phyloP scores from a whole-genome alignment of 148 eudicot genomes.

The Persicaria tinctoria region DNA sequence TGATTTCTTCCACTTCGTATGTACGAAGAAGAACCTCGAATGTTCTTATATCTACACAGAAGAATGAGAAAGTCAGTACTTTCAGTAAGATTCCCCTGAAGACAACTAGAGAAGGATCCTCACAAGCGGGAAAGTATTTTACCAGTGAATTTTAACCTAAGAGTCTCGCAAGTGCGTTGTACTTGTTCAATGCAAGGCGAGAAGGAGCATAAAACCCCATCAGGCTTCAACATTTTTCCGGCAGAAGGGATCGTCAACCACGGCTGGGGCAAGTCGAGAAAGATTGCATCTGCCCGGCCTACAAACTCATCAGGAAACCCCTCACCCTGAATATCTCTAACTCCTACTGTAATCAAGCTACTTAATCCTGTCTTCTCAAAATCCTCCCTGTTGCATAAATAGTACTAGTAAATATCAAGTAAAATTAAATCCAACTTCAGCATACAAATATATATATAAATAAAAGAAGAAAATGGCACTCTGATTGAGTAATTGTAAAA shows the following conservation, averaged over 20 bases:
- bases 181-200: slow-evolving; percentile 99
- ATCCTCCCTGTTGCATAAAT: slow-evolving; percentile 48
- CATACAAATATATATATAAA: not conserved
- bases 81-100: not conserved
- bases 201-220: slow-evolving; percentile 84
- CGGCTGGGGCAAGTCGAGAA: slow-evolving; percentile 86
- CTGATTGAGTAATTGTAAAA: not conserved
- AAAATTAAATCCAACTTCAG: not conserved
- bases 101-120: not conserved
- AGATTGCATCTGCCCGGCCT: slow-evolving; percentile 69
- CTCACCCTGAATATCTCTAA: slow-evolving; percentile 88
- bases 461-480: not conserved
- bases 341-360: slow-evolving; percentile 76
- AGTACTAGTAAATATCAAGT: not conserved
- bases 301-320: slow-evolving; percentile 74
- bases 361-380: slow-evolving; percentile 76
- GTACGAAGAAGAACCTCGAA: slow-evolving; percentile 85
- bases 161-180: slow-evolving; percentile 71
- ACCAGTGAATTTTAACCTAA: slow-evolving; percentile 58
- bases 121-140: not conserved
- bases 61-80: not conserved
- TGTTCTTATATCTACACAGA: slow-evolving; percentile 65
- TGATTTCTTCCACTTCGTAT: slow-evolving; percentile 66
- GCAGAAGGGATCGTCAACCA: slow-evolving; percentile 92
- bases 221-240: slow-evolving; percentile 75